These are phyloP conservation scores for Onygena corvina DNA, from an alignment of 2,329 filamentous ascomycete genomes.

Conservation along the genomic window DNA sequence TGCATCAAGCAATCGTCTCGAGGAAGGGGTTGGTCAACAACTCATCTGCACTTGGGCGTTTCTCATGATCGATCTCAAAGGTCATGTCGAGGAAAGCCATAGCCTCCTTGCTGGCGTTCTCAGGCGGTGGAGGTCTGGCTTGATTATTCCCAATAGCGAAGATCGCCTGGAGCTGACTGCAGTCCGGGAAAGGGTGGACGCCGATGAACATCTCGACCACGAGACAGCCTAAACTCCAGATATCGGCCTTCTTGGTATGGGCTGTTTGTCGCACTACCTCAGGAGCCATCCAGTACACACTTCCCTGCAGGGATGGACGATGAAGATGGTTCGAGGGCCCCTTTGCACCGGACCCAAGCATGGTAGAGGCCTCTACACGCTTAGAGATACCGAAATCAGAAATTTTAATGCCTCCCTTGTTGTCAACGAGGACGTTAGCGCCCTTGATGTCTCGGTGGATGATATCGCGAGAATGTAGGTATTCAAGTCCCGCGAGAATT, in stretches of 20 bases:
- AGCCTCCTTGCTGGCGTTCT: slow-evolving; percentile 72
- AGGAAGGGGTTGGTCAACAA: slow-evolving; percentile 74
- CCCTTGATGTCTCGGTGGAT: slow-evolving; percentile 99
- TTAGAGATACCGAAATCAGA: slow-evolving; percentile 98
- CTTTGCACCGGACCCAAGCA: slow-evolving; percentile 44
- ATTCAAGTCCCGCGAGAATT: slow-evolving; percentile 82
- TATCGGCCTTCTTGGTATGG: slow-evolving; percentile 96
- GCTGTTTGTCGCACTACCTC: slow-evolving; percentile 97
- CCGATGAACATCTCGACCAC: slow-evolving; percentile 99
- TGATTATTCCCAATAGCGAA: slow-evolving; percentile 92
- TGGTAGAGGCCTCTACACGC: slow-evolving; percentile 83
- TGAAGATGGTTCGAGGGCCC: slow-evolving; percentile 35
- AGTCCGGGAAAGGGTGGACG: slow-evolving; percentile 89
- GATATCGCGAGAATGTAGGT: slow-evolving; percentile 87
- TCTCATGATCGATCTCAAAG: slow-evolving; percentile 91
- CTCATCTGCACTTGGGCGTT: slow-evolving; percentile 83
- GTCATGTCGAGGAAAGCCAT: slow-evolving; percentile 73
- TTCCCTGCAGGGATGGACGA: slow-evolving; percentile 74
- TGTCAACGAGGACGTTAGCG: slow-evolving; percentile 95
- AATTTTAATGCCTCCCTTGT: slow-evolving; percentile 98
- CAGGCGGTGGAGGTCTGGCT: slow-evolving; percentile 77
- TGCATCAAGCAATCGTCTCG: slow-evolving; percentile 51
- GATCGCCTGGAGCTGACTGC: slow-evolving; percentile 92
- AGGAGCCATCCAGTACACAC: slow-evolving; percentile 99
- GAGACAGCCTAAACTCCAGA: slow-evolving; percentile 93